Conservation (phyloP, 1,284 basidiomycete species). For the Leccinum fuscescens region DNA sequence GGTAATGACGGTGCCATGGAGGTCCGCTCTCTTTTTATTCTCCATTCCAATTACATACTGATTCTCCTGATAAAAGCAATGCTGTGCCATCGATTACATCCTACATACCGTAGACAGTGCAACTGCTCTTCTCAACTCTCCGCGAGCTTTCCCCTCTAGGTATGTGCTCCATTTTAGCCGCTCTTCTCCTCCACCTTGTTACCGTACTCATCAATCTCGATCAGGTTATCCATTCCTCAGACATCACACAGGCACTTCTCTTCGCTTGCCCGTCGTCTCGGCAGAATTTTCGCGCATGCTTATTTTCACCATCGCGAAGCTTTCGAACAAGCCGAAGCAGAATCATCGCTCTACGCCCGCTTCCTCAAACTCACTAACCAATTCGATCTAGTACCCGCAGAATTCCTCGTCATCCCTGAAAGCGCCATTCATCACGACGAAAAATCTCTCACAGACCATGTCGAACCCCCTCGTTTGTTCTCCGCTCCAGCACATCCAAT, state of each 20-base stretch:
- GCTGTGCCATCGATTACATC: conserved; percentile 97
- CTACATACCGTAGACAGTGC: conserved; percentile 93
- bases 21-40: conserved; percentile 38
- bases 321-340: conserved; percentile 87
- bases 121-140: conserved; percentile 89
- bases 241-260: conserved; percentile 86
- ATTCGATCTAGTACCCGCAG: conserved; percentile 79
- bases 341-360: conserved; percentile 88
- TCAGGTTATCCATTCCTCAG: conserved; percentile 71
- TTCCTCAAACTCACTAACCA: conserved; percentile 82
- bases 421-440: conserved; percentile 32
- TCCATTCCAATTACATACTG: conserved; percentile 9
- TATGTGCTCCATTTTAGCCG: conserved; percentile 33
- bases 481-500: conserved; percentile 44
- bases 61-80: conserved; percentile 55
- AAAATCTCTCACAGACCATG: conserved; percentile 33
- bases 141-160: conserved; percentile 89
- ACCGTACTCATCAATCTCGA: conserved; percentile 18
- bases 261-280: conserved; percentile 83
- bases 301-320: conserved; percentile 92
- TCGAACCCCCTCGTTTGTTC: conserved; percentile 48
- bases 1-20: conserved; percentile 76
- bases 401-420: conserved; percentile 79
- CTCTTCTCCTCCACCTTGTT: conserved; percentile 21
- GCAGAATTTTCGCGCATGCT: conserved; percentile 94